Evolutionary conservation across 2,329 filamentous ascomycete species (phyloP).

Genomic region (Ophiostoma quercus): DNA sequence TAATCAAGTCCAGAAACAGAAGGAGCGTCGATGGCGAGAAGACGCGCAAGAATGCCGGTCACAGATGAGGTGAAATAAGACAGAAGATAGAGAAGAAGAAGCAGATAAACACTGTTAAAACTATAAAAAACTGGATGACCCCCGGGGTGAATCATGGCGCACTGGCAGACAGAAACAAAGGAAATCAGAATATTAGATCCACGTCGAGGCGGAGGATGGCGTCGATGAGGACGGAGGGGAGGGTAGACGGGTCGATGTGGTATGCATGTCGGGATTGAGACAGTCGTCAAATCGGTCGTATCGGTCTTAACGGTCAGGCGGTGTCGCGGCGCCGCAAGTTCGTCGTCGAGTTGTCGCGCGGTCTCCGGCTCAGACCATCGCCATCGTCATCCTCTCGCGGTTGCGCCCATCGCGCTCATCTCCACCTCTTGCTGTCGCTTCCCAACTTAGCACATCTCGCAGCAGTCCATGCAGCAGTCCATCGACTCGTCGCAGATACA

Average conservation of each 20-base stretch:
- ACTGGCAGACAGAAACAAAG: conserved; percentile 4
- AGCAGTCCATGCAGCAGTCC: conserved; percentile 47
- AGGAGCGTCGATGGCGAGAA: neutral
- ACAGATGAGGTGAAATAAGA: neutral
- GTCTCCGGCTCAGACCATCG: neutral
- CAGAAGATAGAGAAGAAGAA: neutral
- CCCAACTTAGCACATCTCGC: conserved; percentile 37
- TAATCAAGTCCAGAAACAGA: neutral
- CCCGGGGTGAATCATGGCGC: conserved; percentile 1
- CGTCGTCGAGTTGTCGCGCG: no score
- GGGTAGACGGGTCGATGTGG: neutral
- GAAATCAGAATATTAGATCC: neutral
- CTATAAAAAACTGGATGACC: neutral
- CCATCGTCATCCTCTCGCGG: neutral
- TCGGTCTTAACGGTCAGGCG: no score
- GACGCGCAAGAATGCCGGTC: neutral
- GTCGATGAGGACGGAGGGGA: neutral
- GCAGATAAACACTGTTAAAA: neutral
- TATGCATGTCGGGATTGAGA: no score
- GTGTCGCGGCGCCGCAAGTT: no score
- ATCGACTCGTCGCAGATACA: conserved; percentile 48
- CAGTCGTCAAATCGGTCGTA: no score
- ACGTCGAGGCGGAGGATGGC: neutral
- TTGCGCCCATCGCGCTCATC: neutral
- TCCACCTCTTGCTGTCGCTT: neutral